Evolutionary conservation across 129 eudicot species (phyloP).

Genomic region (Centella asiatica): DNA sequence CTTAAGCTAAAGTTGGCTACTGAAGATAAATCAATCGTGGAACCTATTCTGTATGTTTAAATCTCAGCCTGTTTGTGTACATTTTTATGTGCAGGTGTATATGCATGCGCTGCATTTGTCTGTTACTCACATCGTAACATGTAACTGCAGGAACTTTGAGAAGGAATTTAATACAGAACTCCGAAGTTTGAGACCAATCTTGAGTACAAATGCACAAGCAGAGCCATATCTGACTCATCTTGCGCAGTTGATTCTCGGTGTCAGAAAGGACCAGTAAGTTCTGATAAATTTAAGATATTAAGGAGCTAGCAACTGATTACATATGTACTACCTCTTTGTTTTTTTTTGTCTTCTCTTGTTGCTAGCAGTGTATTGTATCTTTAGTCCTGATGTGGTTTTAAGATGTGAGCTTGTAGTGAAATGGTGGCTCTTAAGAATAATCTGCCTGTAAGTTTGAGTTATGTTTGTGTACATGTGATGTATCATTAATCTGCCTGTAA

Average conservation of each 20-base stretch:
- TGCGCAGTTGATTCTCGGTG: constrained; percentile 97
- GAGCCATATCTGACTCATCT: constrained; percentile 98
- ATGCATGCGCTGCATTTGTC: neutral
- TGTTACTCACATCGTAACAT: neutral
- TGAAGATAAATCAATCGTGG: constrained; percentile 49
- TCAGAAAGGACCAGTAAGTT: constrained; percentile 48
- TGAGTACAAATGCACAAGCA: constrained; percentile 86
- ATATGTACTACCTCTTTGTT: no score
- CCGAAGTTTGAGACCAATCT: constrained; percentile 78
- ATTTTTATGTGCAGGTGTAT: neutral
- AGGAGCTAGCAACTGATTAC: neutral
- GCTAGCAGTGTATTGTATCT: no score
- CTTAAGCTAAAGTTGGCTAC: constrained; percentile 41
- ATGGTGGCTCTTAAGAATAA: no score
- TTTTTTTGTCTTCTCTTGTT: no score
- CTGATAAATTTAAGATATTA: no score
- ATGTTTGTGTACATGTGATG: no score
- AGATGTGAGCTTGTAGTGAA: no score
- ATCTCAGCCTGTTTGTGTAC: neutral
- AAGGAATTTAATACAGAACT: constrained; percentile 69
- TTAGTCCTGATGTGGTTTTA: no score
- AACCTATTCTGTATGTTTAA: constrained; percentile 59
- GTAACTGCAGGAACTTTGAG: constrained; percentile 76
- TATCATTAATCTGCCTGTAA: no score
- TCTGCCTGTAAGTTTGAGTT: no score